Base-by-base conservation (phyloP, 2,329 filamentous ascomycete species). In the Colletotrichum coccodes region DNA sequence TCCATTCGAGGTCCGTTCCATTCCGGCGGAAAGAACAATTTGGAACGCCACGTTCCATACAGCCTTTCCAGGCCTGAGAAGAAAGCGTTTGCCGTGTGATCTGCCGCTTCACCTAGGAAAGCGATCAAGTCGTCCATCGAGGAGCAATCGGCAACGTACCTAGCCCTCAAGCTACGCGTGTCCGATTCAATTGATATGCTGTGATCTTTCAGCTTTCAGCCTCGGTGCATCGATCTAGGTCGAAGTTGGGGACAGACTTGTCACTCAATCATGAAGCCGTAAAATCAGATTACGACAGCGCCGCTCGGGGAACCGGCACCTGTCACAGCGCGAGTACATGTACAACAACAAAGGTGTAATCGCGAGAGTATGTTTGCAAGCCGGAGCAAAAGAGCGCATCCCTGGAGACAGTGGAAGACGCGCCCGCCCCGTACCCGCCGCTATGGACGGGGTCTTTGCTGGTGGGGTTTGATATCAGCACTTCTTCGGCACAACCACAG, bases 401-500 rank as follows among this genome's bases (percentile, higher is more conserved):
- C 71, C 50, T 64, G 28, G 70, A 44, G 21, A 23, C 42, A 59
- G 18, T 69, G 66, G 34, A 60, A 70, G 62, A 64, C 42, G 32
- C 68, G 71, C 70, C 63, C 69, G 69, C 70, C 54, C 69, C 72
- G 68, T 71, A 72, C 72, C 57, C 70, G 70, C 54, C 71, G 70
- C 68, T 58, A 65, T 70, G 60, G 53, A 65, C 66, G 71, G 56
- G 70, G 66, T 68, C 71, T 66, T 77, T 80, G 79, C 73, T 71
- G 57, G 73, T 73, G 72, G 72, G 68, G 72, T 80, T 90, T 80
- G 78, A 87, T 96, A 86, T 97, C 89, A 96, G 94, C 94, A 97
- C 94, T 94, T 97, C 94, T 97, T 95, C 93, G 94, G 94, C 95
- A 94, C 95, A 96, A 95, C 90, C 88, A 86, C 90, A 94, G 93